phyloP scores from a whole-genome alignment of 345 rosid genomes.

The Cardamine resedifolia region DNA sequence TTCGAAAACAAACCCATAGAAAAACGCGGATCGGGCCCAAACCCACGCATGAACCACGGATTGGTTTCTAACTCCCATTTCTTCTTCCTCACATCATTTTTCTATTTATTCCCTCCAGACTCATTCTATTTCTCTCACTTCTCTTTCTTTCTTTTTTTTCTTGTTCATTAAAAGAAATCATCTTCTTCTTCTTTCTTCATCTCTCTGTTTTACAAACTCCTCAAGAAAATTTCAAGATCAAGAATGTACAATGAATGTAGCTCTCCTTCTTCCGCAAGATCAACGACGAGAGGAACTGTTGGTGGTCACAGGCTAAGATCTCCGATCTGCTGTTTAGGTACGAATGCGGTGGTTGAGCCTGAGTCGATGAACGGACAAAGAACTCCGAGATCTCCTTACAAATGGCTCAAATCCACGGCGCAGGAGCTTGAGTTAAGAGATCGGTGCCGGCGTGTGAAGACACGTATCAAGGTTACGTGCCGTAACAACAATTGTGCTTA shows the following conservation, averaged over 20 bases:
- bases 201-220: neutral
- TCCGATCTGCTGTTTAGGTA: conserved; percentile 50
- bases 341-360: conserved; percentile 27
- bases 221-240: neutral
- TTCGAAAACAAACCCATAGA: neutral
- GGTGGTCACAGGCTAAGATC: conserved; percentile 27
- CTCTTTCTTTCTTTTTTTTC: neutral
- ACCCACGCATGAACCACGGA: conserved; percentile 36
- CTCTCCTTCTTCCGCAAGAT: conserved; percentile 42
- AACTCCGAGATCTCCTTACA: conserved; percentile 46
- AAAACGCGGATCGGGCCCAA: conserved; percentile 29
- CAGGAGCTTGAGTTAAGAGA: conserved; percentile 48
- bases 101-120: conserved; percentile 15
- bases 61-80: neutral
- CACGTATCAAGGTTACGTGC: conserved; percentile 37
- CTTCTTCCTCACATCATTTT: neutral
- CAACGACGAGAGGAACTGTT: conserved; percentile 4
- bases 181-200: neutral
- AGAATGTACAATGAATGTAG: conserved; percentile 33
- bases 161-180: neutral
- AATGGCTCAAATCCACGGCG: conserved; percentile 46
- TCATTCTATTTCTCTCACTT: conserved; percentile 20
- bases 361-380: conserved; percentile 29
- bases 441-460: conserved; percentile 42
- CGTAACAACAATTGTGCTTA: conserved; percentile 28